A percentile compares a stretch with the other conserved stretches of the same genome.
These are phyloP conservation scores for Blepharisma undulans DNA, from an alignment of 169 alveolate species.

Conservation along the genomic window DNA sequence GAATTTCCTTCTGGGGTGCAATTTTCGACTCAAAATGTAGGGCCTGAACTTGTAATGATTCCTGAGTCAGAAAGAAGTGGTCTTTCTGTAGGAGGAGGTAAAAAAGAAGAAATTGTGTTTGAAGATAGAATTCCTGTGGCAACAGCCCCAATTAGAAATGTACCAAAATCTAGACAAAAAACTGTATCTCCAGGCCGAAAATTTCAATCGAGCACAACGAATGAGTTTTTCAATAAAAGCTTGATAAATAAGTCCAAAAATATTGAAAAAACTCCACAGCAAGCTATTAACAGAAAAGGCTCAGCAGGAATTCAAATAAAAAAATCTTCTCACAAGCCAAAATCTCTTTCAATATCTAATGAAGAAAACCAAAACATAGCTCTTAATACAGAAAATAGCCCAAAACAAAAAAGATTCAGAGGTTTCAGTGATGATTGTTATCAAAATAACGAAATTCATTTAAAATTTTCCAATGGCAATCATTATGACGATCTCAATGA, in stretches of 20 bases:
- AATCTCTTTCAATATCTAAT: neutral
- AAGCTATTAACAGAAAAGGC: neutral
- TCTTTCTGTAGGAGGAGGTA: neutral
- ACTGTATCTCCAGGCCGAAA: neutral
- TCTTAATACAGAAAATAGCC: neutral
- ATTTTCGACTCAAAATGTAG: conserved; percentile 31
- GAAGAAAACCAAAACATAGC: neutral
- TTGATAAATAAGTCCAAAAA: neutral
- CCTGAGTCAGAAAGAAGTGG: neutral
- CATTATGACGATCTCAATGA: neutral
- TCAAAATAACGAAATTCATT: neutral
- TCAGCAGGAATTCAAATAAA: neutral
- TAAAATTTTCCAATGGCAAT: neutral
- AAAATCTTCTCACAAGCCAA: neutral
- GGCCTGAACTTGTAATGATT: neutral
- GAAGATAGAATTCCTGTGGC: neutral
- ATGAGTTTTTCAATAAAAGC: neutral
- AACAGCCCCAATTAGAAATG: neutral
- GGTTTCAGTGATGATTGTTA: neutral
- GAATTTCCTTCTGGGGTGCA: conserved; percentile 43
- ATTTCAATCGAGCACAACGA: neutral
- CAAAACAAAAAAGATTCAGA: neutral
- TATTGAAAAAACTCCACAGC: neutral
- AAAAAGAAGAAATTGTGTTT: neutral
- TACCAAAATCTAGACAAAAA: neutral